Percentiles rank a stretch among this genome's conserved stretches.
Evolutionary conservation across 2,329 filamentous ascomycete species (phyloP).

Genomic region (Elsinoe perseae): DNA sequence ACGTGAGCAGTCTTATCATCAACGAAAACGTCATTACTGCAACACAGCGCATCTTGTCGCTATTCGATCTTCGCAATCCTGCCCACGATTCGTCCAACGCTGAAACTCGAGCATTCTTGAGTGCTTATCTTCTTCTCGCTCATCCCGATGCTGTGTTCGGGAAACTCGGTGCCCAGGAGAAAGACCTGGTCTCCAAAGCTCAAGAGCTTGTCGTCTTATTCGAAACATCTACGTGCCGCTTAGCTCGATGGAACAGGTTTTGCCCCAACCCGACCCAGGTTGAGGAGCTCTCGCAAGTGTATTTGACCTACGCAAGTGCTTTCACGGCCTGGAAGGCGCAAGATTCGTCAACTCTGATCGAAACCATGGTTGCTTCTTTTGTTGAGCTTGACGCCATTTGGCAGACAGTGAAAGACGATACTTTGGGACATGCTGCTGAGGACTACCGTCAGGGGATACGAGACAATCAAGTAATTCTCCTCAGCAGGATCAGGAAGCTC

Average conservation of each 20-base stretch:
- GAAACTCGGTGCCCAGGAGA: constrained; percentile 61
- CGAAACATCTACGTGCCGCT: constrained; percentile 61
- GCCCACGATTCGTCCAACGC: constrained; percentile 57
- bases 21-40: constrained; percentile 57
- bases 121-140: constrained; percentile 70
- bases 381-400: constrained; percentile 77
- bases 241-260: constrained; percentile 59
- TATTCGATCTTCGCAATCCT: constrained; percentile 54
- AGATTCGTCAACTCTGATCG: constrained; percentile 67
- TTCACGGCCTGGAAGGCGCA: constrained; percentile 80
- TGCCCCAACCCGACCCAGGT: constrained; percentile 56
- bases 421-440: constrained; percentile 61
- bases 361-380: constrained; percentile 80
- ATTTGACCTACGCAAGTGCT: constrained; percentile 66
- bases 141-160: constrained; percentile 72
- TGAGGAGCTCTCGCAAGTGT: constrained; percentile 58
- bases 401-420: constrained; percentile 73
- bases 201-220: constrained; percentile 71
- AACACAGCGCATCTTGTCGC: constrained; percentile 59
- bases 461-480: constrained; percentile 70
- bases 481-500: constrained; percentile 71
- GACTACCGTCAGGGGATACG: constrained; percentile 75
- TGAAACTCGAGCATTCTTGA: constrained; percentile 69
- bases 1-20: constrained; percentile 61
- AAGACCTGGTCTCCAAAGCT: constrained; percentile 69